These are phyloP conservation scores for Henckelia pumila DNA, from an alignment of 257 asterid species.

Conservation along the genomic window DNA sequence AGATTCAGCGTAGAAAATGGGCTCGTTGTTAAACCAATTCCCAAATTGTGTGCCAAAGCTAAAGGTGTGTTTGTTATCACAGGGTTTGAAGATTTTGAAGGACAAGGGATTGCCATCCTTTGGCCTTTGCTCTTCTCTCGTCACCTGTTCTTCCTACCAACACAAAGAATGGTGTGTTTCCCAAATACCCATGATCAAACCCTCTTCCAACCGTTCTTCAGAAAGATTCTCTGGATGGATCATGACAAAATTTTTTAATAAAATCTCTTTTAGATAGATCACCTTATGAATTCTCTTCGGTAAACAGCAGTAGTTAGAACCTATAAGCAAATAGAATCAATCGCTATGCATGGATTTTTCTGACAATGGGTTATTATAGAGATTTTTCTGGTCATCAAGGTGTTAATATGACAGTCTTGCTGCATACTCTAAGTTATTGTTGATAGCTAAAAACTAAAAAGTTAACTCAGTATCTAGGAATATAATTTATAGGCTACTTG, in stretches of 20 bases:
- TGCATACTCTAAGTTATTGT: background rate
- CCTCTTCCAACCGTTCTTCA: background rate
- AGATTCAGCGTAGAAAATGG: no score
- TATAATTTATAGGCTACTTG: conserved; percentile 1
- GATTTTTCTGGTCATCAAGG: conserved; percentile 1
- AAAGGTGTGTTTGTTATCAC: background rate
- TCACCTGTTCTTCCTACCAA: background rate
- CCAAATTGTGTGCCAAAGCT: background rate
- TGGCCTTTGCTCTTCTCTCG: background rate
- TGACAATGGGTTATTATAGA: background rate
- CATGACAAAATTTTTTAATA: background rate
- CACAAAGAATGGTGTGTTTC: background rate
- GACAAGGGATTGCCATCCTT: background rate
- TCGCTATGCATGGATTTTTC: conserved; percentile 4
- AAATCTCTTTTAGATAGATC: background rate
- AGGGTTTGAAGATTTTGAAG: background rate
- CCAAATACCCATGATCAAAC: background rate
- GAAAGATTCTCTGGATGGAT: background rate
- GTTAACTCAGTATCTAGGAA: background rate
- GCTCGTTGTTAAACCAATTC: background rate
- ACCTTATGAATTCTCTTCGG: conserved; percentile 16
- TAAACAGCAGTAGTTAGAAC: background rate
- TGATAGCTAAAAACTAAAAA: conserved; percentile 7
- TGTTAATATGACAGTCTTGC: background rate
- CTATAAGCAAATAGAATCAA: conserved; percentile 11